A percentile compares a stretch with the other conserved stretches of the same genome.
These are phyloP conservation scores for Cladophialophora carrionii DNA, from an alignment of 2,329 filamentous ascomycete genomes.

Conservation along the genomic window DNA sequence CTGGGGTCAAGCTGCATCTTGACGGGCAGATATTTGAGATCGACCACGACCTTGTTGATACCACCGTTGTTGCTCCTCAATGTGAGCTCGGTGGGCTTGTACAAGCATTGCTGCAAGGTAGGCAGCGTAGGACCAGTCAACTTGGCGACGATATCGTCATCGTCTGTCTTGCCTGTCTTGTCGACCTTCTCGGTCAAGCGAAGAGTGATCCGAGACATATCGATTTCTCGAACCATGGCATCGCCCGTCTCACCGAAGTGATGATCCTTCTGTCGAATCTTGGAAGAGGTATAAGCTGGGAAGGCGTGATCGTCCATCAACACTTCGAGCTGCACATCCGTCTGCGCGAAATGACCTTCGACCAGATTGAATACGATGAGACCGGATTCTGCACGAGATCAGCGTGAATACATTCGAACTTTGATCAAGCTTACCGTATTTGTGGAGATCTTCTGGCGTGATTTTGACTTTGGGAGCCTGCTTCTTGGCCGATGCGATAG, in stretches of 20 bases:
- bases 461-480: conserved; percentile 76
- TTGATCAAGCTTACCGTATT: conserved; percentile 63
- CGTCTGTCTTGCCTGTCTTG: conserved; percentile 66
- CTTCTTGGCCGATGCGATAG: conserved; percentile 53
- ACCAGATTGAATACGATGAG: conserved; percentile 93
- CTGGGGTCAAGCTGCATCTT: conserved; percentile 91
- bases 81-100: conserved; percentile 82
- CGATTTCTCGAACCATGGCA: conserved; percentile 94
- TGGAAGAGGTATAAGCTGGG: conserved; percentile 81
- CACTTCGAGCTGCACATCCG: conserved; percentile 78
- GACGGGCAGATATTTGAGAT: conserved; percentile 90
- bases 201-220: conserved; percentile 90
- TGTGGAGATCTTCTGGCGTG: conserved; percentile 75
- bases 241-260: conserved; percentile 91
- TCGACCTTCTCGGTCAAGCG: conserved; percentile 81
- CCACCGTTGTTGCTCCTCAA: conserved; percentile 78
- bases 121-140: conserved; percentile 82
- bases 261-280: conserved; percentile 67
- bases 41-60: conserved; percentile 80
- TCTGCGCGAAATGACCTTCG: conserved; percentile 80
- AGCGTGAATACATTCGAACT: conserved; percentile 38
- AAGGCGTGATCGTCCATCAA: conserved; percentile 94
- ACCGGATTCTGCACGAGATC: conserved; percentile 69
- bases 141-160: conserved; percentile 77
- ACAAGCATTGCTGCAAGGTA: conserved; percentile 85